Conservation (phyloP, 768 basidiomycete genomes). For the Fomitopsis serialis region DNA sequence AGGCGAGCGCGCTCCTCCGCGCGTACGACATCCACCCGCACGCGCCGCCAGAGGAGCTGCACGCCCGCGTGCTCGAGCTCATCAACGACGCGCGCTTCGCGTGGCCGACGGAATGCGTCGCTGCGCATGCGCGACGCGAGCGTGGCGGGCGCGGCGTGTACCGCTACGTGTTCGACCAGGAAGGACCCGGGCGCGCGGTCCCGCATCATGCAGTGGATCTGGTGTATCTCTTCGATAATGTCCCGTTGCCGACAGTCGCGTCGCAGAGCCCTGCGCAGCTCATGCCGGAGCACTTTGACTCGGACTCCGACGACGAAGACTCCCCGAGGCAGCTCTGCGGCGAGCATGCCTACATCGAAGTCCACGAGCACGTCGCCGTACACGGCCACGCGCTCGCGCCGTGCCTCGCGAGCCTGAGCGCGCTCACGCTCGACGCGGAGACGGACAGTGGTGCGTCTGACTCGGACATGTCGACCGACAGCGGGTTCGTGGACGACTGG, state of each 20-base stretch:
- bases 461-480: conserved; percentile 16
- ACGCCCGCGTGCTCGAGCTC: conserved; percentile 64
- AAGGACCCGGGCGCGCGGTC: conserved; percentile 55
- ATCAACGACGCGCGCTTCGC: conserved; percentile 71
- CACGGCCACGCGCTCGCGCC: background rate
- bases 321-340: conserved; percentile 13
- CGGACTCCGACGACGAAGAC: conserved; percentile 25
- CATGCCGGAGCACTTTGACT: conserved; percentile 13
- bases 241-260: conserved; percentile 42
- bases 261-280: conserved; percentile 14
- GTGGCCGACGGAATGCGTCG: conserved; percentile 70
- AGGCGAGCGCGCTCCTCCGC: conserved; percentile 55
- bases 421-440: conserved; percentile 11
- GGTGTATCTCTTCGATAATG: conserved; percentile 75
- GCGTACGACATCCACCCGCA: conserved; percentile 66
- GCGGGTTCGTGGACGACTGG: conserved; percentile 35
- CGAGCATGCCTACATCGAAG: no score
- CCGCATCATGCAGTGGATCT: conserved; percentile 72
- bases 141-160: conserved; percentile 60
- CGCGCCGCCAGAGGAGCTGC: conserved; percentile 61
- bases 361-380: no score
- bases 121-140: conserved; percentile 42
- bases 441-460: conserved; percentile 23
- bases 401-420: background rate
- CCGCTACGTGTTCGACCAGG: conserved; percentile 82